Conservation (phyloP, 2,329 filamentous ascomycete genomes). For the Arachnopeziza araneosa region DNA sequence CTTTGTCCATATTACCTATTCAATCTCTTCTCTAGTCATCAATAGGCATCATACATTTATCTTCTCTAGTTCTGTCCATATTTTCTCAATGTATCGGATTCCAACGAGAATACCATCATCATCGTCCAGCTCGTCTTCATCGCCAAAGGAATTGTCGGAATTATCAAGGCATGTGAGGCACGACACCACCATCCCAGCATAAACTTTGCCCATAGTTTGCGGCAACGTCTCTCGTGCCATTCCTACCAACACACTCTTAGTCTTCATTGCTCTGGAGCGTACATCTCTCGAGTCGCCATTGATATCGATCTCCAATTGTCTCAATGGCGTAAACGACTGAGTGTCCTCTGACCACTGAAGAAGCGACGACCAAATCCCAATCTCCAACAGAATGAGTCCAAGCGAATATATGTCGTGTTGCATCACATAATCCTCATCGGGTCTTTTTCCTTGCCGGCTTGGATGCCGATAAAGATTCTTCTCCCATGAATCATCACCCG, state of each 20-base stretch:
- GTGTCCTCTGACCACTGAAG: constrained; percentile 4
- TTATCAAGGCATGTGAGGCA: constrained; percentile 19
- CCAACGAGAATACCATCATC: constrained; percentile 19
- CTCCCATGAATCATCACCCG: constrained; percentile 13
- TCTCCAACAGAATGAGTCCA: constrained; percentile 16
- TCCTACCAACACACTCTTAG: constrained; percentile 11
- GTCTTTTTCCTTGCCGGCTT: constrained; percentile 9
- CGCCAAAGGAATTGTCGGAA: constrained; percentile 13
- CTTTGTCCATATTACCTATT: no score
- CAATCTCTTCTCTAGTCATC: no score
- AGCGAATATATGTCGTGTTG: constrained; percentile 23
- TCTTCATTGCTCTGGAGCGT: background rate
- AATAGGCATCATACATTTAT: background rate
- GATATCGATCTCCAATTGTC: constrained; percentile 1
- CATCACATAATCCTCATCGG: constrained; percentile 16
- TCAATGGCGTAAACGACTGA: background rate
- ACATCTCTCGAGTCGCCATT: background rate
- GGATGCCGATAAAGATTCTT: constrained; percentile 20
- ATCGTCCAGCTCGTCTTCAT: constrained; percentile 13
- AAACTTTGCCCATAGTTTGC: constrained; percentile 8
- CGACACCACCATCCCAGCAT: constrained; percentile 7
- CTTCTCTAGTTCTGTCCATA: background rate
- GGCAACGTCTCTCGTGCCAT: constrained; percentile 11
- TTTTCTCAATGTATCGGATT: constrained; percentile 21
- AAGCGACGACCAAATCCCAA: constrained; percentile 18